Evolutionary conservation across 2,329 filamentous ascomycete genomes (phyloP), one percentile per base, ranked within the genome.

Genomic region (Coniella vitis): DNA sequence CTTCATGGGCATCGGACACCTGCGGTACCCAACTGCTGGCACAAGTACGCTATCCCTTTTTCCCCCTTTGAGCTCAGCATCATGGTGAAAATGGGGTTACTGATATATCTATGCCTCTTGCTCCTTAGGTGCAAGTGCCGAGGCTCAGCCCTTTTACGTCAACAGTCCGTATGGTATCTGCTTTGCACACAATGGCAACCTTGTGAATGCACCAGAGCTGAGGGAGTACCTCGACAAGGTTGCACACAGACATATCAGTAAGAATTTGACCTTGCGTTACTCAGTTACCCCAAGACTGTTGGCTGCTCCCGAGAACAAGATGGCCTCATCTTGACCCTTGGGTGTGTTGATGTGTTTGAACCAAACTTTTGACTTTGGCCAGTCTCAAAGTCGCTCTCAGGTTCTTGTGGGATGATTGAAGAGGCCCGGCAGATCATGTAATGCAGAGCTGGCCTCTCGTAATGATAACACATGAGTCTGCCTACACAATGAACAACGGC

Each of bases 121-220:
- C 16, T 41, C n/a, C 3, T n/a, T 9, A 40, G 21, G 47, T 14
- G 52, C 51, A 51, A 91, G 88, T 61, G 83, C 88, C 7, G 89
- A 95, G 68, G 87, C 88, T 10, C 90, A 95, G 67, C 90, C 90
- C 0, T 95, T 96, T 67, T 95, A 93, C 63, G 88, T 93, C 60
- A 95, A 95, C 71, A 79, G 78, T 50, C 88, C 87, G 1, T 93
- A 89, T 62, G 89, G 89, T 41, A 85, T 94, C 58, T 86, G 78
- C 60, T 78, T 93, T 63, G 79, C 84, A 19, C 84, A 93, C 69
- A 95, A 95, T 61, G 90, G 90, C 52, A 95, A 95, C 68, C 74
- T 95, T 40, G 87, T 94, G 71, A 78, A 94, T 62, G 80, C 84
- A 4, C 74, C 75, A 2, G 81, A 86, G 45, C 72, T 94, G 41